Evolutionary conservation across 768 basidiomycete genomes (phyloP), one percentile per base, ranked within the genome.

Genomic region (Hypsizygus marmoreus): DNA sequence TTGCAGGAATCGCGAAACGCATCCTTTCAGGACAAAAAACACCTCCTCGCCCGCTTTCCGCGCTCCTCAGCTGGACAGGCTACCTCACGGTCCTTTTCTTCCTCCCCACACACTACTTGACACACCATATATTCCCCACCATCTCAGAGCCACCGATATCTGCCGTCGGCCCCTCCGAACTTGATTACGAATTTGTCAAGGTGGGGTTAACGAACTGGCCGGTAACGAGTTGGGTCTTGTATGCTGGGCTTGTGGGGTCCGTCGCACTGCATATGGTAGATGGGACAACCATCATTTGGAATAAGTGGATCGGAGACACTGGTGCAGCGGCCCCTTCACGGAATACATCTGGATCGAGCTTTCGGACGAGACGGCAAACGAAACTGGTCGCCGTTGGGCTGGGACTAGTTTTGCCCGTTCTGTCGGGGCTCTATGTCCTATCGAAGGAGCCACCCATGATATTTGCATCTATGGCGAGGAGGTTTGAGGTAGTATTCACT

Each of bases 161-260:
- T 36, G 63, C 73, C 2, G 70, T 92, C 17, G 80, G 84, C 12
- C 90, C 91, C 0, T 72, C 84, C 0, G 89, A 93, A 56, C 75
- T 94, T 28, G 84, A 90, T 64, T 93, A 78, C 60, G 86, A 91
- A 51, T 92, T 84, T 61, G 88, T 93, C 45, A 91, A 92, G 60
- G 73, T 77, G 4, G 87, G 80, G 2, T 63, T 92, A 29, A 70
- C 72, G 12, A 66, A 47, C 13, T 90, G 82, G 77, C 87, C 88
- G 0, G 64, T 69, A 59, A 70, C 78, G 29, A 85, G 77, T 56
- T 82, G 76, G 76, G 44, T 79, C 2, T 62, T 84, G 33, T 92
- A 94, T 55, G 61, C 71, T 1, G 82, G 77, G 0, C 74, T 94
- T 8, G 75, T 87, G 0, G 65, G 67, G 1, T 71, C 76, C 17